Evolutionary conservation across 2,329 filamentous ascomycete genomes (phyloP).

Genomic region (Phialocephala sp.): DNA sequence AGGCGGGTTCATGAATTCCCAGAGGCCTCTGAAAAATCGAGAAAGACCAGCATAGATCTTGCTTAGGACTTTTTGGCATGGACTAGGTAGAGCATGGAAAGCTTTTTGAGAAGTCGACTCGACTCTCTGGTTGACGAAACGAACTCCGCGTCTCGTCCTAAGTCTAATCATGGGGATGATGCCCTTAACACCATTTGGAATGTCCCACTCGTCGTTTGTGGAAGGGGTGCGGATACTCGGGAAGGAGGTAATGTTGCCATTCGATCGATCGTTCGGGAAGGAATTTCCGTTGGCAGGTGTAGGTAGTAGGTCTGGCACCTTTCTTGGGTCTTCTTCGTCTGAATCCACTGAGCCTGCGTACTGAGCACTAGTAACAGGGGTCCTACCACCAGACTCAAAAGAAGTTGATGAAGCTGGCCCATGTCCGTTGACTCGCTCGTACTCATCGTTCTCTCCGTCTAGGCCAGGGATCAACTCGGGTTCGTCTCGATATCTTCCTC

Average conservation of each 20-base stretch:
- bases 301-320: constrained; percentile 32
- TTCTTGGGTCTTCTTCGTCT: constrained; percentile 48
- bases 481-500: constrained; percentile 64
- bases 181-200: constrained; percentile 50
- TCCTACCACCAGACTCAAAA: constrained; percentile 43
- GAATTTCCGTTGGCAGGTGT: constrained; percentile 37
- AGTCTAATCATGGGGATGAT: constrained; percentile 47
- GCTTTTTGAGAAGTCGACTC: constrained; percentile 31
- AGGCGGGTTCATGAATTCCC: constrained; percentile 98
- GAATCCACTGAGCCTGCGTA: constrained; percentile 48
- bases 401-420: constrained; percentile 33
- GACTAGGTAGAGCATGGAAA: constrained; percentile 57
- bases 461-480: constrained; percentile 55
- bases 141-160: constrained; percentile 38
- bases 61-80: constrained; percentile 56
- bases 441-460: constrained; percentile 41
- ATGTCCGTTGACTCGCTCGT: constrained; percentile 17
- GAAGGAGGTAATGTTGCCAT: constrained; percentile 67
- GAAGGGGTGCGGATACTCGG: constrained; percentile 54
- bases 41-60: constrained; percentile 47
- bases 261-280: constrained; percentile 30
- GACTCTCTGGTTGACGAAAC: constrained; percentile 26
- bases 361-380: constrained; percentile 39
- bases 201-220: constrained; percentile 38
- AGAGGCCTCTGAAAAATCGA: constrained; percentile 70